Evolutionary conservation across 768 basidiomycete species (phyloP).

Genomic region (Albatrellus ellisii): DNA sequence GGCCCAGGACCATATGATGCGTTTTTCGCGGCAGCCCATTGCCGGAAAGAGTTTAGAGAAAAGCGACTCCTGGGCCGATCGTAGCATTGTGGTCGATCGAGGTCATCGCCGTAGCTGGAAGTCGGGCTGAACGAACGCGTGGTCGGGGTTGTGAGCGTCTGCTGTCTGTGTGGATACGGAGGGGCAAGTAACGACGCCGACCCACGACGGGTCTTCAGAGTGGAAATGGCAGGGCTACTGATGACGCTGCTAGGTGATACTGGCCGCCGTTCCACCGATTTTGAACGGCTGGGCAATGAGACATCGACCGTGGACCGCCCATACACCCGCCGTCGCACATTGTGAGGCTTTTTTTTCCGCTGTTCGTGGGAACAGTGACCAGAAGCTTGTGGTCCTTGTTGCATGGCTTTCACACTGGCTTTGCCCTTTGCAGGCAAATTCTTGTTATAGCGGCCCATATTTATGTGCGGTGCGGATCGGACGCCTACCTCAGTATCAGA

Average conservation of each 20-base stretch:
- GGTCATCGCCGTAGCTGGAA: neutral
- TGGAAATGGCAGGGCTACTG: neutral
- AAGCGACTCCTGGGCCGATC: constrained; percentile 12
- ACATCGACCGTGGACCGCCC: neutral
- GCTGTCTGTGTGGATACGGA: neutral
- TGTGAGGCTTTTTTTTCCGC: neutral
- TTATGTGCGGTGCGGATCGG: constrained; percentile 7
- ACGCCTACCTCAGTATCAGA: constrained; percentile 14
- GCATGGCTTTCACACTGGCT: no score
- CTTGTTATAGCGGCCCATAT: constrained; percentile 4
- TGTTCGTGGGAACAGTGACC: neutral
- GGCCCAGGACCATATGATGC: constrained; percentile 3
- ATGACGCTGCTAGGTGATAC: neutral
- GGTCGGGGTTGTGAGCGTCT: neutral
- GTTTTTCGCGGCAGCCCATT: constrained; percentile 4
- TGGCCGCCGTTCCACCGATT: constrained; percentile 5
- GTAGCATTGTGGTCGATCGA: neutral
- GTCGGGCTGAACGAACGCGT: constrained; percentile 9
- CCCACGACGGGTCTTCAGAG: constrained; percentile 5
- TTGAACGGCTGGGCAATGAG: constrained; percentile 3
- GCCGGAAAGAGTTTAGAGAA: constrained; percentile 11
- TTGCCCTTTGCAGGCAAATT: neutral
- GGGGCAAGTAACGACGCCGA: constrained; percentile 5
- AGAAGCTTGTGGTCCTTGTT: neutral
- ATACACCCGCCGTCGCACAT: no score